Base-by-base conservation (phyloP, 768 basidiomycete species). In the Lactifluus hygrophoroides region DNA sequence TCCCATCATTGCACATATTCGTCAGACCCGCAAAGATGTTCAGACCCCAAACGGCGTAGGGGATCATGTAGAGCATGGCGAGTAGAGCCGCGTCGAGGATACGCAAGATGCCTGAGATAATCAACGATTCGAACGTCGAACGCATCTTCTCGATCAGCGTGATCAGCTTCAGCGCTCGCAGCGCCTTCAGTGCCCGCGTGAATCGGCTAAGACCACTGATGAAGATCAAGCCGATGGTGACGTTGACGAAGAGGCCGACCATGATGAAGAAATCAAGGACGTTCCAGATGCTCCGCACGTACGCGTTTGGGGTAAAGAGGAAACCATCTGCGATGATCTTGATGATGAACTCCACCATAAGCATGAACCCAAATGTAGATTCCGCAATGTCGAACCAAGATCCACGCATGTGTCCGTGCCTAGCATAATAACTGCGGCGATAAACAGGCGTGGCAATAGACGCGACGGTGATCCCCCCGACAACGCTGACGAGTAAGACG, bases 251-350 rank as follows among this genome's bases (percentile, higher is more conserved):
- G 30, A 95, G 71, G 5, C 90, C 88, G 34, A 74, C 69, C 74
- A 97, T 81, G 68, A 97, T 86, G 67, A 90, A 69, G 64, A 94
- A 85, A 72, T 97, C 95, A 57, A 97, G 73, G 65, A 86, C 70
- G 69, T 97, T 97, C 93, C 94, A 97, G 8, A 94, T 85, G 61
- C 88, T 90, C 27, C 85, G 85, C 28, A 96, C 70, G 68, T 98
- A 97, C 0, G 93, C 92, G 65, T 94, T 94, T 0, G 93, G 93
- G 0, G 89, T 85, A 72, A 94, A 93, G 14, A 88, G 67, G 70
- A 95, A 88, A 0, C 95, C 95, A 67, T 98, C 95, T 1, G 95
- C 95, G 47, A 92, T 74, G 68, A 94, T 72, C 72, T 97, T 97
- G 82, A 96, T 83, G 62, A 86, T 53, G 65, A 94, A 93, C 67